Evolutionary conservation across 805 yeast genomes (phyloP).

Genomic region (Lachancea thermotolerans): DNA sequence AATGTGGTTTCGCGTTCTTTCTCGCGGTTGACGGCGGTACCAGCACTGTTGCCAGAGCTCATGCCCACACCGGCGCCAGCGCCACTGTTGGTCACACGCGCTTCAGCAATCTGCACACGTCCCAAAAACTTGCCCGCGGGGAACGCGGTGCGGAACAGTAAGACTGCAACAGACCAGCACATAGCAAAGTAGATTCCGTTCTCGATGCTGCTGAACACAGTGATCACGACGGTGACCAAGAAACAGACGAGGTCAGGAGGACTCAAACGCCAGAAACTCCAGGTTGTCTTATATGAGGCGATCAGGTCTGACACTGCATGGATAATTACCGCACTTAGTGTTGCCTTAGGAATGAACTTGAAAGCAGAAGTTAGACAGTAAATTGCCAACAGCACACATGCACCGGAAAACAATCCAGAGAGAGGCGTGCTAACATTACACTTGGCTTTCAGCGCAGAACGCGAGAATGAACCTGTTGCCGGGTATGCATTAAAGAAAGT

Average conservation of each 20-base stretch:
- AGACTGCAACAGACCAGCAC: conserved; percentile 69
- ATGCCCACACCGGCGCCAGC: not conserved
- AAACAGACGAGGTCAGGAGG: conserved; percentile 75
- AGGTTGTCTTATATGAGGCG: conserved; percentile 60
- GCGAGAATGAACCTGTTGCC: conserved; percentile 90
- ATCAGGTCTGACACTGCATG: conserved; percentile 88
- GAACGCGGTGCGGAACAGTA: conserved; percentile 68
- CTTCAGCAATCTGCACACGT: conserved; percentile 62
- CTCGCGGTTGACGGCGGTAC: not conserved
- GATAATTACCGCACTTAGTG: conserved; percentile 79
- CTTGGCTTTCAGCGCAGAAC: conserved; percentile 90
- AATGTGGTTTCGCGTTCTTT: not conserved
- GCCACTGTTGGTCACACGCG: conserved; percentile 16
- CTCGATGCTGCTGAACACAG: conserved; percentile 76
- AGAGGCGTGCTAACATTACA: conserved; percentile 94
- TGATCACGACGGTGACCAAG: conserved; percentile 61
- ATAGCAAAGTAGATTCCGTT: conserved; percentile 87
- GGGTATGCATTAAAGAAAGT: conserved; percentile 92
- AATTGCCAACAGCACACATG: conserved; percentile 78
- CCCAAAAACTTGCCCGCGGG: conserved; percentile 84
- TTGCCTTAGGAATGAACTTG: conserved; percentile 85
- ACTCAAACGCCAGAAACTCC: conserved; percentile 61
- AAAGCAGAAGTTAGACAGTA: conserved; percentile 79
- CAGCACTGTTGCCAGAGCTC: not conserved
- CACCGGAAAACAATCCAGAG: conserved; percentile 87